Evolutionary conservation across 2,329 filamentous ascomycete species (phyloP).

Genomic region (Hymenoscyphus linearis): DNA sequence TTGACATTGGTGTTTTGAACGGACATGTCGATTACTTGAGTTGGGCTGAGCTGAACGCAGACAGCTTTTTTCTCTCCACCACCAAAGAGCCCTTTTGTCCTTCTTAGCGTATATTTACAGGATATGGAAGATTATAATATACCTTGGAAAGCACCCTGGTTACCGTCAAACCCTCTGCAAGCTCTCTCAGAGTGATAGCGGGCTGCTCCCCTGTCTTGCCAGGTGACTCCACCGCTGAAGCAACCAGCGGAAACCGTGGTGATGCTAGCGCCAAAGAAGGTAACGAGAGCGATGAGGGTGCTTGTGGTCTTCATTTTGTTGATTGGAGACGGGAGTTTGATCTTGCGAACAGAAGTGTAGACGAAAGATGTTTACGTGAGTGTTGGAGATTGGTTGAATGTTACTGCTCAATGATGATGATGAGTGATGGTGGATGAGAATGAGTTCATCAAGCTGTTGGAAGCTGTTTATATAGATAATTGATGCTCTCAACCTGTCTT

Average conservation of each 20-base stretch:
- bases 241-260: not conserved
- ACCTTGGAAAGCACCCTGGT: not conserved
- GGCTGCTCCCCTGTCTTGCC: not conserved
- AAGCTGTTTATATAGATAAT: not conserved
- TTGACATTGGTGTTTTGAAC: not conserved
- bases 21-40: not conserved
- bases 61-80: not conserved
- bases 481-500: not conserved
- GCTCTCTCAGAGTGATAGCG: not conserved
- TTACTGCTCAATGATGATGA: not conserved
- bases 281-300: not conserved
- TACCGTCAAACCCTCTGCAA: not conserved
- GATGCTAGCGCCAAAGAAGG: not conserved
- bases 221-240: not conserved
- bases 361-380: not conserved
- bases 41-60: not conserved
- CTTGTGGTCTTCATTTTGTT: not conserved
- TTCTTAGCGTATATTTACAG: too few species aligned
- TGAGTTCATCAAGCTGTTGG: not conserved
- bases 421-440: not conserved
- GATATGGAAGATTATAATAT: too few species aligned
- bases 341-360: not conserved
- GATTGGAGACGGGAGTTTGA: not conserved
- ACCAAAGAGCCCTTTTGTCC: not conserved
- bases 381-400: not conserved